Evolutionary conservation across 169 alveolate species (phyloP), one percentile per base, ranked within the genome.

Genomic region (Eimeria praecox): DNA sequence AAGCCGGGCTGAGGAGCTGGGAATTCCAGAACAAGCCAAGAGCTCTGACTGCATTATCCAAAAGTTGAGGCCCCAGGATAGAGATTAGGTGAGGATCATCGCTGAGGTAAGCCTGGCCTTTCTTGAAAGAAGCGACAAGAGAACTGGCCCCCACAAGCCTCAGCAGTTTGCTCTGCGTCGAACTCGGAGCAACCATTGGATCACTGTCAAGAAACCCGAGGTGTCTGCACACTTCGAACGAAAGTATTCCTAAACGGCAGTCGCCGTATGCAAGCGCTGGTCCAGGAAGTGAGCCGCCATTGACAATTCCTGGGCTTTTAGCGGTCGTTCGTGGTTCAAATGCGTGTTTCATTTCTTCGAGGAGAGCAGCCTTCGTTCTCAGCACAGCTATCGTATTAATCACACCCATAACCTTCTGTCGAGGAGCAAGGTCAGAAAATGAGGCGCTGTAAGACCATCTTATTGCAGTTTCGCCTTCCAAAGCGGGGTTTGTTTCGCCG

Each of bases 141-240:
- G 83, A 87, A n/a, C 93, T 87, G 56, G 93, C 93, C 30, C 64
- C 82, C 5, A 54, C 71, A 16, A 87, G 49, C 42, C 82, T 87
- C 30, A 87, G 93, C 64, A 87, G 49, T 59, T 87, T 87, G 93
- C 93, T 87, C 93, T 87, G 93, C 2, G 93, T 87, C 14, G 93
- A 87, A 83, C 93, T 87, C 56, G 93, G 93, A 8, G 93, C 83
- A 87, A 87, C 93, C 93, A 87, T 87, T 24, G 93, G 93, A 27
- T 87, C 93, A 42, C 64, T 56, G 56, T 56, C 82, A 40, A 87
- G 93, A 87, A 87, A 87, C 16, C 93, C 93, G 38, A 87, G 71
- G 46, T 87, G 93, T 49, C 93, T 87, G 93, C 93, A 87, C 35
- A 87, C 93, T 59, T 56, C 78, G 52, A 87, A 87, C 24, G 82